Base-by-base conservation (phyloP, 192 early-diverging fungal genomes). In the Radiomyces spectabilis region DNA sequence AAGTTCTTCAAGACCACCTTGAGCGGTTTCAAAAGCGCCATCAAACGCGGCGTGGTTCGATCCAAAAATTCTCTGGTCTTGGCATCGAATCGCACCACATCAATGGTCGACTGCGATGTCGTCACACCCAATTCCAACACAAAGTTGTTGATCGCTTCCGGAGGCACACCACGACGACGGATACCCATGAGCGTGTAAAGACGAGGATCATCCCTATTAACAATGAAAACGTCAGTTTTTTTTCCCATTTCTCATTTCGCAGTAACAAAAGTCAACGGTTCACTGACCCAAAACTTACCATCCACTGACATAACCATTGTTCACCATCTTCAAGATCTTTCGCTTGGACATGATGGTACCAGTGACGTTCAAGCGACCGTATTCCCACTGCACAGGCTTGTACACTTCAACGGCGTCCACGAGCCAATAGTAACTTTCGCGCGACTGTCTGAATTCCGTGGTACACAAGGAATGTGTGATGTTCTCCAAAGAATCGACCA, bases 381-480 rank as follows among this genome's bases (percentile, higher is more conserved):
- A 98, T 74, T 99, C 97, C 93, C 94, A 99, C 78, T 99, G 97
- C 22, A 99, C 94, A 21, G 97, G 97, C 76, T 99, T 99, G 80
- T 99, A 99, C 2, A 99, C 80, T 65, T 95, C 92, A 24, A 97
- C 74, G 10, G 95, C 95, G 68, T 99, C 97, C 49, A 92, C 87
- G 24, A 99, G 85, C 97, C 97, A 99, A 77, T 99, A 98, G 75
- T 99, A 99, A 21, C 92, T 93, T 53, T 89, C 83, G 53, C 97
- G 88, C 21, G 93, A 92, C 63, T 86, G 85, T 35, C 64, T 80
- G 71, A 99, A 99, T 75, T 99, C 97, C 34, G 85, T 76, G 1
- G 97, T 99, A 79, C 97, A 99, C 48, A 99, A 81, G 26, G 95
- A 98, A 68, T 99, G 97, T 6, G 94, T 95, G 51, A 99, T 99